Base-by-base conservation (phyloP, 169 alveolate species). In the Ichthyophthirius multifiliis region DNA sequence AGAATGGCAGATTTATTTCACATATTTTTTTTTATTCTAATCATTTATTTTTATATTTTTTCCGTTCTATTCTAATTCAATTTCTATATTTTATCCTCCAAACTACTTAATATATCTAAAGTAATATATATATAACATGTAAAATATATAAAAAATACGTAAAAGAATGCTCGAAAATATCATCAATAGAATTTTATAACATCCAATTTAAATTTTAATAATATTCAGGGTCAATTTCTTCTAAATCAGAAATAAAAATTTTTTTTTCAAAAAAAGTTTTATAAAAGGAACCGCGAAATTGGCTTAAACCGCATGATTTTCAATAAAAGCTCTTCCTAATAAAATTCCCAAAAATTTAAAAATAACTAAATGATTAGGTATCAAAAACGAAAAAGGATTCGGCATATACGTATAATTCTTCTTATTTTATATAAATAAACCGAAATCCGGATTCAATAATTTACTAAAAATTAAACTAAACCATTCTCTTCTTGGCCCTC, bases 401-500 rank as follows among this genome's bases (percentile, higher is more conserved):
- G 71, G 71, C 71, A 55, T 55, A 55, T 55, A 55, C 7, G 71
- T 55, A 18, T 55, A 55, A 27, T 55, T 55, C 31, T 55, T 55
- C 31, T 55, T 55, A 39, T 39, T 55, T 23, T 55, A 55, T 20
- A 55, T 18, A 7, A 55, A 55, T 16, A 55, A 55, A 27, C 71
- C 71, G 16, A 55, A 55, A 55, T 55, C 31, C 0, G 71, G 71
- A 27, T 55, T 39, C 23, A 55, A 39, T 1, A 55, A 18, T 55
- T 55, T 16, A 27, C 31, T 55, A 6, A 55, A 55, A 55, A 55
- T 55, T 10, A 55, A 55, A 39, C 71, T 55, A 55, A 55, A 55
- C 71, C 71, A 55, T 23, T 55, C 71, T 55, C 71, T 55, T 55
- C 71, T 55, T 10, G 71, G 71, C 4, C 71, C 71, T 3, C 71